These are phyloP conservation scores for Syzygium aqueum DNA, from an alignment of 345 rosid genomes.

Conservation along the genomic window DNA sequence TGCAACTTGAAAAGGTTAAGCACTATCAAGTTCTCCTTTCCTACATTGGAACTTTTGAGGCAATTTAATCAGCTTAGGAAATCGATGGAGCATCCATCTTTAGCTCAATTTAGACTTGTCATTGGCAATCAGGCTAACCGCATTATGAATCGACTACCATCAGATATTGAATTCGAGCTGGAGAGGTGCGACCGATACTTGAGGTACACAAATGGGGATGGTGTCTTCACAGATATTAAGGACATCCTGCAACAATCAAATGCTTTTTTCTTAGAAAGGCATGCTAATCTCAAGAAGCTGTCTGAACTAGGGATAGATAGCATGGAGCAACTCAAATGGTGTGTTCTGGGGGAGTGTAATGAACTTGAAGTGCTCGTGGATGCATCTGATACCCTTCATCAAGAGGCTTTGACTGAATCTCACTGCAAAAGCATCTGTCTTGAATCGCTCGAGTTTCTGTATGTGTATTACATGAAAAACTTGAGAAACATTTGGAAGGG, in stretches of 20 bases:
- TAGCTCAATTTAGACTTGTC: slow-evolving; percentile 5
- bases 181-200: slow-evolving; percentile 8
- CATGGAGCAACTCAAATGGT: slow-evolving; percentile 11
- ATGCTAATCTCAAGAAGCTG: not conserved
- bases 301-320: slow-evolving; percentile 6
- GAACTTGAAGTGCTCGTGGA: slow-evolving; percentile 4
- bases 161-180: slow-evolving; percentile 1
- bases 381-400: not conserved
- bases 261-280: slow-evolving; percentile 17
- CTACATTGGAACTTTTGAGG: not conserved
- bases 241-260: not conserved
- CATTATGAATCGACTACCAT: slow-evolving; percentile 13
- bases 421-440: not conserved
- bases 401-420: not conserved
- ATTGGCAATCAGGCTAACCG: slow-evolving; percentile 11
- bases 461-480: slow-evolving; percentile 7
- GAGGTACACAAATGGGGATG: slow-evolving; percentile 11
- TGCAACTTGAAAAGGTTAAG: not conserved
- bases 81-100: not conserved
- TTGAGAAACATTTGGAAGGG: not conserved
- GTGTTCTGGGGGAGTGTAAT: slow-evolving; percentile 20
- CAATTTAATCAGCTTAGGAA: not conserved
- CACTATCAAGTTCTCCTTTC: not conserved
- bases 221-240: not conserved
- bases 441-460: not conserved